Base-by-base conservation (phyloP, 2,329 filamentous ascomycete species). In the Ceratocystis colombiana region DNA sequence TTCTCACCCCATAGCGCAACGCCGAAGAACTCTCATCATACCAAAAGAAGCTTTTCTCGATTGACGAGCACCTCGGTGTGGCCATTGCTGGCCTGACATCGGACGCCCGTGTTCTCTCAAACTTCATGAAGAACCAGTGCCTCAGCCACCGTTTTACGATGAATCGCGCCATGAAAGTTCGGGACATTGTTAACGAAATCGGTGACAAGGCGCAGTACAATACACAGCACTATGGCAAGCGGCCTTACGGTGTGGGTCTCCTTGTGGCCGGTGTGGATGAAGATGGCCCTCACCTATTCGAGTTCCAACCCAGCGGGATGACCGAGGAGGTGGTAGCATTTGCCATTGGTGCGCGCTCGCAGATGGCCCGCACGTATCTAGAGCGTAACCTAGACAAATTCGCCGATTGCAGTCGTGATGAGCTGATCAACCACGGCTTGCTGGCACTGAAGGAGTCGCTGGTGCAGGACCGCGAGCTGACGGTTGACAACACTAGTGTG, bases 101-200 rank as follows among this genome's bases (percentile, higher is more conserved):
- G 68, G 94, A 99, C 78, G 94, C 93, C 75, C 94, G 94, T 74
- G 94, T 99, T 72, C 91, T 99, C 72, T 96, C 92, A 82, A 99
- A 99, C 85, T 99, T 96, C 82, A 97, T 99, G 93, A 97, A 96
- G 82, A 91, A 96, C 79, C 94, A 97, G 80, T 96, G 90, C 70
- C 90, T 99, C 73, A 89, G 90, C 73, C 93, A 94, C 73, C 91
- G 93, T 76, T 87, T 99, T 72, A 96, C 91, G 67, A 97, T 96
- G 80, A 93, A 90, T 78, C 92, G 94, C 71, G 86, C 92, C 71
- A 94, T 99, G 75, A 90, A 91, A 41, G 81, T 97, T 74, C 88
- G 90, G 73, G 88, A 89, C 69, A 90, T 97, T 72, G 92, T 96
- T 71, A 84, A 86, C 70, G 88, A 93, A 77, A 96, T 99, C 74